Base-by-base conservation (phyloP, 495 filamentous ascomycete species). In the Wilcoxina mikolae region DNA sequence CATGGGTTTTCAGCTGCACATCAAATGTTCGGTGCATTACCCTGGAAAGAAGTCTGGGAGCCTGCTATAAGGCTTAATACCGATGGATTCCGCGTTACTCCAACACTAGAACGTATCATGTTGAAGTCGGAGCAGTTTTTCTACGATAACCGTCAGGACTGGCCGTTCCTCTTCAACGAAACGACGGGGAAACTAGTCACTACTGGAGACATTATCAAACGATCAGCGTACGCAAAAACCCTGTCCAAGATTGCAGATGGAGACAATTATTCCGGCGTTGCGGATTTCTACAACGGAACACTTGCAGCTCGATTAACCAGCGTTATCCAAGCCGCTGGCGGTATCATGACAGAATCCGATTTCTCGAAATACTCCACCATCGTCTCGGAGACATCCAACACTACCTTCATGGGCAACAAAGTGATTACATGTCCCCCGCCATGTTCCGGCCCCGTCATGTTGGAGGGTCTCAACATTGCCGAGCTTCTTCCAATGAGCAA, bases 391-490 rank as follows among this genome's bases (percentile, higher is more conserved):
- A 57, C 64, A 4, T 31, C 51, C 9, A 59, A 54, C 18, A 60
- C 62, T 1, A 46, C 43, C 10, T 54, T 65, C 27, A 33, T 56
- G 29, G 62, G 60, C n/a, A 58, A 49, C 39, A 48, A 60, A 29
- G 24, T 66, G 17, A 45, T 65, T 9, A 66, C 64, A 20, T 65
- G 64, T 28, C 59, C 53, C 20, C 25, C 59, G 26, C 64, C 64
- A 3, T 66, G 64, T 26, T 67, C 64, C 47, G 64, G 64, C 22
- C 50, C 33, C 17, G 64, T 60, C 3, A 48, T 66, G n/a, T 33
- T 66, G 7, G 64, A 66, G 51, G 64, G 59, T 9, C 54, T 66
- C 22, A 65, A 66, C 44, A 66, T 66, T 28, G 64, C 59, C 22
- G 64, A 66, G 51, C 52, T 38, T 3, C 35, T 65, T 4, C 29